Evolutionary conservation across 805 yeast genomes (phyloP).

Genomic region (Vanderwaltozyma yarrowii): DNA sequence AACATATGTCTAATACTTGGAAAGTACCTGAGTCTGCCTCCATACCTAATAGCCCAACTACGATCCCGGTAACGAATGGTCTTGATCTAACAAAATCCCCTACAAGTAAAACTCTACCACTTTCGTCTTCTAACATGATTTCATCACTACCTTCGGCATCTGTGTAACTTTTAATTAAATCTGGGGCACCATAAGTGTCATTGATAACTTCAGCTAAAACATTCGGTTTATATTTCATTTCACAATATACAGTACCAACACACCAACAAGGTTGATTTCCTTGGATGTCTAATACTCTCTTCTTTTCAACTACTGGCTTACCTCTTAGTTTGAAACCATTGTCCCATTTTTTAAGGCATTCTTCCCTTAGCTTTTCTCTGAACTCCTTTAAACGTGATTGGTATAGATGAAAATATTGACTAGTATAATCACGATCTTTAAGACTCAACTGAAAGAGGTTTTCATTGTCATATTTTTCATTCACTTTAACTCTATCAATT

Average conservation of each 20-base stretch:
- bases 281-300: conserved; percentile 35
- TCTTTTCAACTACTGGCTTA: conserved; percentile 31
- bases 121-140: conserved; percentile 80
- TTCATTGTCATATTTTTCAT: conserved; percentile 6
- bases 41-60: conserved; percentile 78
- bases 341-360: conserved; percentile 49
- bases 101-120: conserved; percentile 71
- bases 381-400: conserved; percentile 40
- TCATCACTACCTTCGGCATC: conserved; percentile 46
- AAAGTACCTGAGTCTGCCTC: conserved; percentile 78
- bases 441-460: conserved; percentile 20
- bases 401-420: conserved; percentile 52
- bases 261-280: conserved; percentile 55
- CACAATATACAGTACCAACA: conserved; percentile 77
- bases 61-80: conserved; percentile 79
- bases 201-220: conserved; percentile 71
- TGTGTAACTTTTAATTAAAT: conserved; percentile 36
- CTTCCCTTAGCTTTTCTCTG: conserved; percentile 36
- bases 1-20: conserved; percentile 69
- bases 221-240: conserved; percentile 76
- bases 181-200: conserved; percentile 35
- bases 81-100: conserved; percentile 46
- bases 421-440: conserved; percentile 35
- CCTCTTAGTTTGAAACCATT: conserved; percentile 33
- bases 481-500: conserved; percentile 12